phyloP scores from a whole-genome alignment of 1,139 yeast genomes.

The Blastobotrys buckinghamii region DNA sequence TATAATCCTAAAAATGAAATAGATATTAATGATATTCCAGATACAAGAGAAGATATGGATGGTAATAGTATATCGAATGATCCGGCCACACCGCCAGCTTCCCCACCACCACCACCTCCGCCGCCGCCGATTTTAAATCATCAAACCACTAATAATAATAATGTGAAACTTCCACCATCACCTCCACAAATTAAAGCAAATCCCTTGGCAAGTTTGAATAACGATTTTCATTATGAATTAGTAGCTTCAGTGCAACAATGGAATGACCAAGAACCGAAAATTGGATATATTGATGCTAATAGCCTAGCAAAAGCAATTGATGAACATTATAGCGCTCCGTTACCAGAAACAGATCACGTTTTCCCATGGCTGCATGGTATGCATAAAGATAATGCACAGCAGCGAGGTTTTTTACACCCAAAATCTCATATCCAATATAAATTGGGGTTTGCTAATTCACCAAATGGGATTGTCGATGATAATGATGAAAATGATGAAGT shows the following conservation, averaged over 20 bases:
- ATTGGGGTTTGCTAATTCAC: constrained; percentile 15
- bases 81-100: not conserved
- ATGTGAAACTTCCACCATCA: not conserved
- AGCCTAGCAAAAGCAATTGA: constrained; percentile 29
- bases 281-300: constrained; percentile 26
- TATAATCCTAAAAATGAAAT: not conserved
- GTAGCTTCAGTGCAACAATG: not conserved
- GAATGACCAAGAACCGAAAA: not conserved
- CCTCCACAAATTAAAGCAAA: not conserved
- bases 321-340: constrained; percentile 36
- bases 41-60: not conserved
- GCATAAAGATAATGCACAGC: constrained; percentile 30
- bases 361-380: constrained; percentile 91
- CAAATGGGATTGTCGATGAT: not conserved
- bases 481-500: constrained; percentile 13
- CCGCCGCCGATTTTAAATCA: not conserved
- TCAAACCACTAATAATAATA: not conserved
- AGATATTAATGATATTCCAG: too few relatives aligned
- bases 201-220: not conserved
- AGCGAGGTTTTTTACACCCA: constrained; percentile 31
- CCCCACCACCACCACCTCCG: constrained; percentile 1
- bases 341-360: constrained; percentile 63
- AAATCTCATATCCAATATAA: constrained; percentile 15
- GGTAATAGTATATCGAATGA: not conserved
- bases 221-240: not conserved